These are phyloP conservation scores for Carex scoparia DNA, from an alignment of 176 grass and related monocot species.

Conservation along the genomic window DNA sequence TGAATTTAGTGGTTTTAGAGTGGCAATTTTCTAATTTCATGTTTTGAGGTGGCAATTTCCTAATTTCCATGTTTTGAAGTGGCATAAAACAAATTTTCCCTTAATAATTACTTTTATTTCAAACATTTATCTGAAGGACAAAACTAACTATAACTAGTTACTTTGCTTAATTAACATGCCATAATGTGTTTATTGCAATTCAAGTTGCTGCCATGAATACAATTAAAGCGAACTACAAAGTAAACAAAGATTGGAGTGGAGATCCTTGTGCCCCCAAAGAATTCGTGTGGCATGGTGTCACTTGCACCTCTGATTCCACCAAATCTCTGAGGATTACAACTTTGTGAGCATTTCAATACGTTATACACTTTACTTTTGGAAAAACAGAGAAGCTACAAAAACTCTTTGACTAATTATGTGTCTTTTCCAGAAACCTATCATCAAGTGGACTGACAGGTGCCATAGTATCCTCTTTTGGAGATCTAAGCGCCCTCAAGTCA, in stretches of 20 bases:
- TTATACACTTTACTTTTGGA: neutral
- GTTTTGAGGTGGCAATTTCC: no score
- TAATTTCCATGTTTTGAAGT: no score
- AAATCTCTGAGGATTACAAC: constrained; percentile 12
- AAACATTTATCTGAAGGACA: neutral
- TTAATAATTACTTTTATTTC: no score
- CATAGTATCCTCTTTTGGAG: constrained; percentile 23
- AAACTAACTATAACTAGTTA: neutral
- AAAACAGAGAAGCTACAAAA: neutral
- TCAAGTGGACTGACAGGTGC: constrained; percentile 17
- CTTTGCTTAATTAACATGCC: neutral
- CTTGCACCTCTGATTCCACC: constrained; percentile 11
- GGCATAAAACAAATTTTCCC: no score
- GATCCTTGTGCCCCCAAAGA: constrained; percentile 34
- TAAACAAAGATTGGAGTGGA: constrained; percentile 31
- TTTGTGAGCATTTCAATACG: constrained; percentile 15
- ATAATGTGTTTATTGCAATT: neutral
- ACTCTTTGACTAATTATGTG: neutral
- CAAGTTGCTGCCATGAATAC: constrained; percentile 18
- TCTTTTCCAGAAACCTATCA: constrained; percentile 25
- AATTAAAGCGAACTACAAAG: constrained; percentile 27
- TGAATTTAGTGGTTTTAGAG: no score
- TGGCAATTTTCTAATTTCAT: no score
- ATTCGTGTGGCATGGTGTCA: constrained; percentile 26
- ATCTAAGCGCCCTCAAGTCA: constrained; percentile 10